phyloP scores from a whole-genome alignment of 1,284 basidiomycete species.

The Microbotryum lychnidis-dioicae region DNA sequence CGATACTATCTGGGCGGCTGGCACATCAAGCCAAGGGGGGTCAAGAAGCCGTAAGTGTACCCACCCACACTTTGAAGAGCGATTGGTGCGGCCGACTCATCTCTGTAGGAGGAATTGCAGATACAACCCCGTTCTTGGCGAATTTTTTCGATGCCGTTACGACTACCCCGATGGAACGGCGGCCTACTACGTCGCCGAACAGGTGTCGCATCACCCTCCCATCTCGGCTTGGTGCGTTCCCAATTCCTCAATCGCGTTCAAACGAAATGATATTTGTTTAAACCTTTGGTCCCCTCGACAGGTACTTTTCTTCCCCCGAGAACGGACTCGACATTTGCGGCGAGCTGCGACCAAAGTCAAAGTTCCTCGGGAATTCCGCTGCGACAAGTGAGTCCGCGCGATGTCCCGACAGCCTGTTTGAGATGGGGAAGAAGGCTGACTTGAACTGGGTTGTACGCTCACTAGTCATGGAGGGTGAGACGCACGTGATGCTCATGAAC shows the following conservation, averaged over 20 bases:
- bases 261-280: not conserved
- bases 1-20: constrained; percentile 97
- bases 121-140: constrained; percentile 94
- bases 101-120: constrained; percentile 41
- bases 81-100: not conserved
- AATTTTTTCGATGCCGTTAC: constrained; percentile 95
- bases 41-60: constrained; percentile 88
- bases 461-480: constrained; percentile 83
- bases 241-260: not conserved
- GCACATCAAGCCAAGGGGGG: constrained; percentile 99
- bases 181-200: constrained; percentile 95
- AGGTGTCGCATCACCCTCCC: constrained; percentile 81
- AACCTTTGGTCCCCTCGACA: not conserved
- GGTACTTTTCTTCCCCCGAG: constrained; percentile 86
- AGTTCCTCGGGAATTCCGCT: constrained; percentile 93
- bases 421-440: no score
- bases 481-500: constrained; percentile 70
- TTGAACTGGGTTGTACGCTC: not conserved
- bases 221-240: constrained; percentile 67
- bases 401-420: no score
- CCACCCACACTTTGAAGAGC: not conserved
- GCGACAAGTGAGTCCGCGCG: constrained; percentile 46
- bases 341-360: constrained; percentile 89
- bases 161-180: constrained; percentile 83
- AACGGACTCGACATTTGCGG: constrained; percentile 74